Base-by-base conservation (phyloP, 176 grass and related monocot genomes). In the Aegilops sharonensis region DNA sequence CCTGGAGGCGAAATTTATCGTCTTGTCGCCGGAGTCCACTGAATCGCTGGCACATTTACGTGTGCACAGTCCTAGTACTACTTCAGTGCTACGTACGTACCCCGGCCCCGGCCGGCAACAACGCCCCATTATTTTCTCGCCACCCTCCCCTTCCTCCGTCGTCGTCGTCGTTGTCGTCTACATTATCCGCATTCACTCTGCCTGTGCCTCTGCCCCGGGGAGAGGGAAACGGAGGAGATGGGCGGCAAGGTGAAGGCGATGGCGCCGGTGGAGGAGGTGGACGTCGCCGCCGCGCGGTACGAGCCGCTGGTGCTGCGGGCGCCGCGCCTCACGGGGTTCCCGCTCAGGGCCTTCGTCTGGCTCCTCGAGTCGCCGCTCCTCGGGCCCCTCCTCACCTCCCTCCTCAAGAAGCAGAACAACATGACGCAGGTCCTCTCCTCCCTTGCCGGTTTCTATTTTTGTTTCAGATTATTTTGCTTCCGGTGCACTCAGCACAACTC, bases 341-440 rank as follows among this genome's bases (percentile, higher is more conserved):
- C 64, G 4, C 89, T 54, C 69, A 69, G 35, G 90, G 71, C 85
- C 48, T 98, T 92, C 84, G 71, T 95, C 68, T 92, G 94, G 97
- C 78, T 98, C 59, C 73, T 98, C 79, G 94, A 98, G 83, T 75
- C 94, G 1, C 87, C 90, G 15, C 36, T 95, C 11, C 17, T 98
- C 5, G 92, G 97, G 18, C 23, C 76, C 6, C 1, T 91, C 85
- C 9, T 98, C 75, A 68, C 78, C 47, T 94, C 89, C 83, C 3
- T 84, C 62, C 69, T 98, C 75, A 98, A 98, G 86, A 34, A 79
- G 20, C 88, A 95, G 78, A 98, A 98, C 66, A 90, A 92, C 39
- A 81, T 98, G 37, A 84, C 86, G 5, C 81, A 92, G 93, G 95
- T 95, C 25, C 15, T 3, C 20, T 6, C n/a, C 5, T 18, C 21